Evolutionary conservation across 2,329 filamentous ascomycete genomes (phyloP).

Genomic region (Fusarium veterinarium): DNA sequence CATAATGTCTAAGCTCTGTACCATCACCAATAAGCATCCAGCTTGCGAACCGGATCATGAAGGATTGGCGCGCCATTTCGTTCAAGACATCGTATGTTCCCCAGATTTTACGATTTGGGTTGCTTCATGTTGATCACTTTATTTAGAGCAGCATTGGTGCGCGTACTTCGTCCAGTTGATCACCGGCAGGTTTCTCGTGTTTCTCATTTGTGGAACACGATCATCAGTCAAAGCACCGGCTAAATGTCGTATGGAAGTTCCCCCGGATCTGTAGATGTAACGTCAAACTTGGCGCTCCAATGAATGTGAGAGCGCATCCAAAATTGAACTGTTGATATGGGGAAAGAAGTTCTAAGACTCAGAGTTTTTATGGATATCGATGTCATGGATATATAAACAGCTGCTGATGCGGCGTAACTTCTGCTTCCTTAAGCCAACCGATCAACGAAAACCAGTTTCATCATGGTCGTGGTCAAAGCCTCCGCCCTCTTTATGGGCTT

Average conservation of each 20-base stretch:
- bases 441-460: not conserved
- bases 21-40: too few relatives aligned
- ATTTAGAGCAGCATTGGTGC: conserved; percentile 20
- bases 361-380: too few relatives aligned
- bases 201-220: conserved; percentile 28
- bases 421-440: not conserved
- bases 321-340: not conserved
- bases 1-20: not conserved
- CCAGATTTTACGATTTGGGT: not conserved
- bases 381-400: not conserved
- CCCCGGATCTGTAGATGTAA: conserved; percentile 32
- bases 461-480: conserved; percentile 20
- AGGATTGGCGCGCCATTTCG: not conserved
- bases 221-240: conserved; percentile 1
- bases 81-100: not conserved
- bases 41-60: too few relatives aligned
- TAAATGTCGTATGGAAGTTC: not conserved
- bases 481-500: conserved; percentile 13
- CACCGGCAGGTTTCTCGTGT: not conserved
- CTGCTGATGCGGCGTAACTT: not conserved
- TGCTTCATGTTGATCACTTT: not conserved
- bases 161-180: not conserved
- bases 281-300: conserved; percentile 24
- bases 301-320: not conserved
- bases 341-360: too few relatives aligned